Evolutionary conservation across 495 filamentous ascomycete species (phyloP).

Genomic region (Poronia punctata): DNA sequence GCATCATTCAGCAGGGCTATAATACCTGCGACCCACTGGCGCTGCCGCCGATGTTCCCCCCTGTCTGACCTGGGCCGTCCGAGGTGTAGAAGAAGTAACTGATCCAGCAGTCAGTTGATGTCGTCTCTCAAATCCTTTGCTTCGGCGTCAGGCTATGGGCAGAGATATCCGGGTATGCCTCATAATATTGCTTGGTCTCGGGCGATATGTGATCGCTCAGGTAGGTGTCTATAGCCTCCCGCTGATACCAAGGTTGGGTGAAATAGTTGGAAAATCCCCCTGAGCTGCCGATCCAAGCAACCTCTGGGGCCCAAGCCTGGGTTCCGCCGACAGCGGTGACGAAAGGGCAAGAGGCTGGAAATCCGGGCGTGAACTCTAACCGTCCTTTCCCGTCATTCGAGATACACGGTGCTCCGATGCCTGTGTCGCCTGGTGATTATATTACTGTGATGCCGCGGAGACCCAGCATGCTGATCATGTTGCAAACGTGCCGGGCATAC

Average conservation of each 20-base stretch:
- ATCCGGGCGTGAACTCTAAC: conserved; percentile 56
- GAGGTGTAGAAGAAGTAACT: conserved; percentile 7
- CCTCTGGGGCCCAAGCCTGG: conserved; percentile 45
- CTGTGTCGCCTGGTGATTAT: conserved; percentile 60
- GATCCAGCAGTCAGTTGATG: background rate
- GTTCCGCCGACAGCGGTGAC: conserved; percentile 67
- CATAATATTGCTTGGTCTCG: conserved; percentile 41
- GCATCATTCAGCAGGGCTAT: conserved; percentile 60
- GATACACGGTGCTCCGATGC: conserved; percentile 54
- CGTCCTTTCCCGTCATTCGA: conserved; percentile 57
- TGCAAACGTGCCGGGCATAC: conserved; percentile 58
- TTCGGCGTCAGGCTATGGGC: conserved; percentile 44
- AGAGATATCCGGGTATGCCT: conserved; percentile 61
- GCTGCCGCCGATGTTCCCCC: conserved; percentile 54
- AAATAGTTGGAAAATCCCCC: conserved; percentile 64
- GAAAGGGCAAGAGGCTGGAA: conserved; percentile 64
- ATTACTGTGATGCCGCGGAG: conserved; percentile 61
- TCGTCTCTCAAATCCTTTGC: conserved; percentile 23
- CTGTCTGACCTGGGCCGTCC: conserved; percentile 28
- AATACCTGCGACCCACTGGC: conserved; percentile 53
- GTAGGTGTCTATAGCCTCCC: conserved; percentile 47
- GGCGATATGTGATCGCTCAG: conserved; percentile 39
- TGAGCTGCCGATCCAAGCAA: conserved; percentile 49
- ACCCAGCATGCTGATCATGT: conserved; percentile 56
- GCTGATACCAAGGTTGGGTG: conserved; percentile 51